Percentiles rank a stretch among this genome's conserved stretches.
Conservation (phyloP, 257 asterid genomes). For the Solanum infundibuliforme region DNA sequence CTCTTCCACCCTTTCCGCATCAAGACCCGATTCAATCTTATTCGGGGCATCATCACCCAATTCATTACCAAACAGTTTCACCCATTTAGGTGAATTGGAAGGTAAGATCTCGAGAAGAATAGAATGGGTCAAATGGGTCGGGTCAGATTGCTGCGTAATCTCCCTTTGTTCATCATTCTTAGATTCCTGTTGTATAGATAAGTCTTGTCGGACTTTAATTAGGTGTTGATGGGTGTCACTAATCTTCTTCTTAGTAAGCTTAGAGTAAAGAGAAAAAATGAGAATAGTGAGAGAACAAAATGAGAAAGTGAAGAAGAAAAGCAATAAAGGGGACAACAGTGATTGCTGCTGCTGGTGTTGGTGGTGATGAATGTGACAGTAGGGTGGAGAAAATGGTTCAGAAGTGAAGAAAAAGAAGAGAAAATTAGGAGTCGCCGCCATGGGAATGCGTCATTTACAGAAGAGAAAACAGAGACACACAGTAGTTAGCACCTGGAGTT, state of each 20-base stretch:
- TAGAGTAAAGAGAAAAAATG: conserved; percentile 33
- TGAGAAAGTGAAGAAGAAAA: conserved; percentile 20
- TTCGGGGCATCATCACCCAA: conserved; percentile 16
- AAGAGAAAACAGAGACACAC: neutral
- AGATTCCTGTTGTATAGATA: conserved; percentile 19
- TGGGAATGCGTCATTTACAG: neutral
- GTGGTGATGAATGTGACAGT: neutral
- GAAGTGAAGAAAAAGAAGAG: neutral
- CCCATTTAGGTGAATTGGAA: conserved; percentile 44
- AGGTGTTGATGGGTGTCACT: neutral
- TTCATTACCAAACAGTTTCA: conserved; percentile 12
- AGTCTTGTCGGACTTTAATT: conserved; percentile 10
- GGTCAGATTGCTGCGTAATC: conserved; percentile 11
- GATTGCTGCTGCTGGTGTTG: neutral
- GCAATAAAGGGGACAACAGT: neutral
- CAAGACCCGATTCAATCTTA: conserved; percentile 26
- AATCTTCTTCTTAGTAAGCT: neutral
- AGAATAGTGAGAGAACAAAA: conserved; percentile 22
- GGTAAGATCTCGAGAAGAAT: conserved; percentile 59
- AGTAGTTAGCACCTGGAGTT: neutral
- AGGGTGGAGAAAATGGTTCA: neutral
- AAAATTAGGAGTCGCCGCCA: neutral
- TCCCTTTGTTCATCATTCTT: neutral
- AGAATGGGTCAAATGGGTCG: conserved; percentile 33
- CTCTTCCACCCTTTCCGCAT: neutral